Evolutionary conservation across 495 filamentous ascomycete genomes (phyloP).

Genomic region (Lophiostoma macrostomum): DNA sequence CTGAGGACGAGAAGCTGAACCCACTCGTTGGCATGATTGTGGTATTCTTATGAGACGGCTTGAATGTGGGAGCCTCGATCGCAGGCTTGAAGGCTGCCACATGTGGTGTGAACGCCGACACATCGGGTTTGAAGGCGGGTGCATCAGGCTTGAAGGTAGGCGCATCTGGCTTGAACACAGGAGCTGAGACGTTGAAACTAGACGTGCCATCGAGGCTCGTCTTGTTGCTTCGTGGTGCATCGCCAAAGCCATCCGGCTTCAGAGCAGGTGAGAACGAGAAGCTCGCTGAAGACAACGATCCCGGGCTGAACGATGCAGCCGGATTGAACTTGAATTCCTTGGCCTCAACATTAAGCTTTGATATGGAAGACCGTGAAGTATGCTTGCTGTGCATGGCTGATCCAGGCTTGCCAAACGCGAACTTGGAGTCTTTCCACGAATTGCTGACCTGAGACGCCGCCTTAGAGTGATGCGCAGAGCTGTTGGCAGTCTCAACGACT

Average conservation of each 20-base stretch:
- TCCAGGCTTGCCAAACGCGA: conserved; percentile 29
- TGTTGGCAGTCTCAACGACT: conserved; percentile 4
- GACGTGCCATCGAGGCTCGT: conserved; percentile 31
- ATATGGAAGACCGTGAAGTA: conserved; percentile 62
- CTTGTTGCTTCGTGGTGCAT: conserved; percentile 19
- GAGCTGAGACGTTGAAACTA: conserved; percentile 64
- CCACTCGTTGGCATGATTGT: conserved; percentile 45
- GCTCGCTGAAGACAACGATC: conserved; percentile 50
- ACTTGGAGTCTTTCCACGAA: conserved; percentile 49
- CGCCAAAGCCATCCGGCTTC: conserved; percentile 10
- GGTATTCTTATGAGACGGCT: conserved; percentile 18
- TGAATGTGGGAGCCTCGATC: conserved; percentile 11
- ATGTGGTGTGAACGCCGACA: conserved; percentile 24
- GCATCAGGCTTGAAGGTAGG: conserved; percentile 66
- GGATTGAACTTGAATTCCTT: conserved; percentile 85
- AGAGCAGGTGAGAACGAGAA: conserved; percentile 53
- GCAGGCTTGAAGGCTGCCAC: conserved; percentile 10
- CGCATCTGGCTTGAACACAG: conserved; percentile 69
- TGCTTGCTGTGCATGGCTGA: conserved; percentile 47
- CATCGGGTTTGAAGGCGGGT: conserved; percentile 21
- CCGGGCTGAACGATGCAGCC: conserved; percentile 57
- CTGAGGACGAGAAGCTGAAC: conserved; percentile 70
- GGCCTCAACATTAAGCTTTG: conserved; percentile 81
- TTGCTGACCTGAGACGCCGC: conserved; percentile 43
- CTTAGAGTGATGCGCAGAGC: conserved; percentile 29